Conservation (phyloP, 495 filamentous ascomycete species). For the Aspergillus carlsbadensis region DNA sequence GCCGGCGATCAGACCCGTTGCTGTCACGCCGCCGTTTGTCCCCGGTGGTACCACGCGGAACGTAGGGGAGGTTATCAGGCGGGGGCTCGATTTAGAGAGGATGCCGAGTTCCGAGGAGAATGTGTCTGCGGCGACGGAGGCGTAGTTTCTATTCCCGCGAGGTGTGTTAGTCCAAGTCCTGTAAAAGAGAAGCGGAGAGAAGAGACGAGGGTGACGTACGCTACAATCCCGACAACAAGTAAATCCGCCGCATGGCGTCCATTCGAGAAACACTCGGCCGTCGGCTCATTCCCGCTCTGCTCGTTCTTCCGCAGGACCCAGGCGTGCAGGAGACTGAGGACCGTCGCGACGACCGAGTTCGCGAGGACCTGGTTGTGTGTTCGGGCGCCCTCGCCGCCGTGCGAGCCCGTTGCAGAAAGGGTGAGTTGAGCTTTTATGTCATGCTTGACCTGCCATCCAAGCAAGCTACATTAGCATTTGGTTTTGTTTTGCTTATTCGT, state of each 20-base stretch:
- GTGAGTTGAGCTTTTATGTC: conserved; percentile 81
- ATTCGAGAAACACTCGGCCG: conserved; percentile 35
- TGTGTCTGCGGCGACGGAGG: conserved; percentile 87
- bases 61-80: conserved; percentile 81
- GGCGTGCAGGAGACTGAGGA: conserved; percentile 70
- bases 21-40: conserved; percentile 89
- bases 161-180: neutral
- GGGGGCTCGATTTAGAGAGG: conserved; percentile 68
- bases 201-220: conserved; percentile 28
- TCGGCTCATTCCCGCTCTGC: conserved; percentile 9
- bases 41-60: conserved; percentile 77
- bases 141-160: conserved; percentile 64
- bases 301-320: conserved; percentile 50
- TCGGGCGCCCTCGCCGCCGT: conserved; percentile 76
- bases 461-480: no score
- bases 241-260: conserved; percentile 43
- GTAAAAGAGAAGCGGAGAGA: neutral
- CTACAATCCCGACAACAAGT: conserved; percentile 57
- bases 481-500: no score
- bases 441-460: conserved; percentile 66
- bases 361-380: conserved; percentile 89
- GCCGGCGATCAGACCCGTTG: conserved; percentile 70
- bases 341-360: conserved; percentile 77
- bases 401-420: conserved; percentile 64
- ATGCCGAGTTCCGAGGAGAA: conserved; percentile 96